Base-by-base conservation (phyloP, 176 grass and related monocot genomes). In the Microstegium vimineum region DNA sequence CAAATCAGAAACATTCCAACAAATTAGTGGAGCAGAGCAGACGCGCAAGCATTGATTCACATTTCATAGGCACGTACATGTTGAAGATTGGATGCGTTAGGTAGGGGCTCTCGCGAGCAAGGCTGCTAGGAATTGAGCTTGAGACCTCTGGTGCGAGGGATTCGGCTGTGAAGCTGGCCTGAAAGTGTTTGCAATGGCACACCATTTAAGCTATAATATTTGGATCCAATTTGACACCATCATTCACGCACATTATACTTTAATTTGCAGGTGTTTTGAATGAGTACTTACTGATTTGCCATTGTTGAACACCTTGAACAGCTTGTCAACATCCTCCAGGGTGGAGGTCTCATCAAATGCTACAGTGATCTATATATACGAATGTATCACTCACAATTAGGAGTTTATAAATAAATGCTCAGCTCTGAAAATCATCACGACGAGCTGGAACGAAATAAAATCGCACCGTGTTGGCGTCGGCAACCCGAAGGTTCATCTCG, bases 311-410 rank as follows among this genome's bases (percentile, higher is more conserved):
- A 95, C 96, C 62, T 99, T 92, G 81, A 95, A 94, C 72, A 99
- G 85, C 66, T 89, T 95, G 80, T 99, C 93, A 63, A 99, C 97
- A 92, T 96, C 97, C 82, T 94, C 97, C 59, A 99, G 46, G 20
- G 89, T 94, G 51, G 89, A 87, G 27, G 97, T 99, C 82, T 99
- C 97, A 85, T 99, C 97, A 59, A 99, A 99, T 26, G 97, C 87
- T 34, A 92, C 93, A 33, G 93, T 99, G 38, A 99, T 87, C 97
- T 99, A 10, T 38, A 93, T 99, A 10, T 38, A 93, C 3, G 23
- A 60, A 26, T 12, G 35, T 26, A 83, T 56, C 40, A 79, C n/a
- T 56, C 40, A 79, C n/a, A 74, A 26, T 64, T 78, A 9, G 2
- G 0, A 63, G 13, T 15, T 45, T 89, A 34, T 89, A 25, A 91